These are phyloP conservation scores for Mycena vulgaris DNA, from an alignment of 768 basidiomycete genomes.

Conservation along the genomic window DNA sequence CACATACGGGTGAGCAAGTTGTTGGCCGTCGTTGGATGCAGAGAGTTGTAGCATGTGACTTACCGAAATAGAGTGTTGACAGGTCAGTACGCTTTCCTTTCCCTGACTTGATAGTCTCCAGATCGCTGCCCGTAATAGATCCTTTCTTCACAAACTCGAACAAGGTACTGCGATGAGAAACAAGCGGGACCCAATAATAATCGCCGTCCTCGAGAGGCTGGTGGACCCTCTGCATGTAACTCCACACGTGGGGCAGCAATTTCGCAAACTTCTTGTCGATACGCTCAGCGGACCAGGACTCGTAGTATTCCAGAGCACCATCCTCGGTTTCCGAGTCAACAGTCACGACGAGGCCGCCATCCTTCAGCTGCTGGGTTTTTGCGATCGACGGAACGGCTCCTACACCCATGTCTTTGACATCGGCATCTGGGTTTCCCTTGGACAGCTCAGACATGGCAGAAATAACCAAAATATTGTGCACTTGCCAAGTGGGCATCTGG, in stretches of 20 bases:
- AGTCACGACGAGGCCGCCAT: not conserved
- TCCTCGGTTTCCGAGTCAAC: not conserved
- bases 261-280: not conserved
- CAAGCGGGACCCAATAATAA: not conserved
- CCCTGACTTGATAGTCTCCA: not conserved
- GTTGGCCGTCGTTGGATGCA: not conserved
- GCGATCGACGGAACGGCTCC: not conserved
- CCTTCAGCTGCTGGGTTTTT: constrained; percentile 2
- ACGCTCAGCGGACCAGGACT: constrained; percentile 4
- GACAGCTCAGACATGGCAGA: not conserved
- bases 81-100: not conserved
- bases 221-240: not conserved
- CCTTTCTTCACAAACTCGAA: constrained; percentile 3
- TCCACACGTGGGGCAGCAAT: not conserved
- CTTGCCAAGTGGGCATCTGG: constrained; percentile 11
- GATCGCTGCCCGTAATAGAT: not conserved
- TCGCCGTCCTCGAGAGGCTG: not conserved
- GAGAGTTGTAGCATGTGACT: not conserved
- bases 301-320: not conserved
- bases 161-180: not conserved
- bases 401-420: constrained; percentile 2
- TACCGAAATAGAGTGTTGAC: constrained; percentile 8
- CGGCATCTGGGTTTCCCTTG: constrained; percentile 1
- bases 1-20: not conserved
- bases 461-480: not conserved